Evolutionary conservation across 495 filamentous ascomycete genomes (phyloP).

Genomic region (Tuber microsphaerosporum): DNA sequence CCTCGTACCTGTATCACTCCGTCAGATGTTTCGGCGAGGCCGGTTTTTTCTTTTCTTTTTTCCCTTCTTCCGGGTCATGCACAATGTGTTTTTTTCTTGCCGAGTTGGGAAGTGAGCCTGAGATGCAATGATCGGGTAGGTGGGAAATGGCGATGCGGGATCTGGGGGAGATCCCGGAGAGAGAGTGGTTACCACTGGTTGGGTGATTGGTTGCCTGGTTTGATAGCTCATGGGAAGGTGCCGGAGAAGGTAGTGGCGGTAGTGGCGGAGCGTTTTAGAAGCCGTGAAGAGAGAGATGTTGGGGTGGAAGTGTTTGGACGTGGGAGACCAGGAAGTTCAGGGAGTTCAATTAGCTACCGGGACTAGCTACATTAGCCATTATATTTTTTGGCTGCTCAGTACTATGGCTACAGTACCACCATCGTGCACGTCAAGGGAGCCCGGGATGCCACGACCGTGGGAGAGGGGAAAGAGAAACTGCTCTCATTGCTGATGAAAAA

Average conservation of each 20-base stretch:
- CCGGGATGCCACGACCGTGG: background rate
- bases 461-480: background rate
- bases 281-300: background rate
- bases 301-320: background rate
- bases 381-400: background rate
- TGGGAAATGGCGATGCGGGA: background rate
- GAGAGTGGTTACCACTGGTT: background rate
- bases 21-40: conserved; percentile 16
- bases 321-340: background rate
- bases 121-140: background rate
- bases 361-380: background rate
- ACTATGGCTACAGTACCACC: background rate
- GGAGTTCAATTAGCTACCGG: background rate
- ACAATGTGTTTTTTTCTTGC: background rate
- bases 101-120: background rate
- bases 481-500: background rate
- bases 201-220: background rate
- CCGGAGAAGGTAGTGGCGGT: background rate
- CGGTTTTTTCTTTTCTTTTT: conserved; percentile 6
- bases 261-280: background rate
- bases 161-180: background rate
- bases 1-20: background rate
- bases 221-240: background rate
- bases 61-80: background rate
- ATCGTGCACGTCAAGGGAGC: background rate